Percentiles rank a stretch among this genome's conserved stretches.
These are phyloP conservation scores for Lanzia echinophila DNA, from an alignment of 2,329 filamentous ascomycete genomes.

Conservation along the genomic window DNA sequence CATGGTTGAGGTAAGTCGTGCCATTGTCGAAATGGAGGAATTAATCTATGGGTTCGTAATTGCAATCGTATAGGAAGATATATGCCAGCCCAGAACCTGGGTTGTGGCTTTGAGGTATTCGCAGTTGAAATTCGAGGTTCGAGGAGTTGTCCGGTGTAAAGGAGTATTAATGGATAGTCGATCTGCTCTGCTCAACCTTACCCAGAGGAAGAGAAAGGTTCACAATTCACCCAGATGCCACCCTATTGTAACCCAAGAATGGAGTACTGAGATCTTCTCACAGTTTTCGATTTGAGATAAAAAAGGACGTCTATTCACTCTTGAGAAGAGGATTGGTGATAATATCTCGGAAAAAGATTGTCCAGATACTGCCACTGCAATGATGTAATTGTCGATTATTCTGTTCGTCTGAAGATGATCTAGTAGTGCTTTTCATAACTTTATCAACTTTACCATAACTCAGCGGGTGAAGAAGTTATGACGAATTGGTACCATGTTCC, in stretches of 20 bases:
- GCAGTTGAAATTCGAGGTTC: neutral
- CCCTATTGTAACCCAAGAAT: neutral
- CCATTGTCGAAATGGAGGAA: slow-evolving; percentile 24
- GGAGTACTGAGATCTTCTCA: neutral
- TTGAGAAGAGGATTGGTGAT: neutral
- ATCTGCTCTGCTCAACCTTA: neutral
- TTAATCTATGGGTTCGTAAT: slow-evolving; percentile 13
- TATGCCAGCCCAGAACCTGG: neutral
- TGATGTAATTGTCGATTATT: too few relatives aligned
- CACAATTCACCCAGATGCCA: neutral
- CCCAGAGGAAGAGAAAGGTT: neutral
- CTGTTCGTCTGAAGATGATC: neutral
- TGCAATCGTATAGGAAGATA: neutral
- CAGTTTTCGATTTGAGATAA: neutral
- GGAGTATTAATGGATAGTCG: neutral
- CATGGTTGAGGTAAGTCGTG: slow-evolving; percentile 23
- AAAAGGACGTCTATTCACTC: neutral
- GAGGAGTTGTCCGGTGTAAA: neutral
- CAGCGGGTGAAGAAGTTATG: slow-evolving; percentile 1
- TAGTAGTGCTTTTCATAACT: neutral
- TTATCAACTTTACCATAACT: neutral
- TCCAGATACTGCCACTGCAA: too few relatives aligned
- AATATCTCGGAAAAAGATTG: too few relatives aligned
- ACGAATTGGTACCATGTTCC: slow-evolving; percentile 3
- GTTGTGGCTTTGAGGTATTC: neutral